These are phyloP conservation scores for Hexamita inflata DNA, from an alignment of 208 protist species.

Conservation along the genomic window DNA sequence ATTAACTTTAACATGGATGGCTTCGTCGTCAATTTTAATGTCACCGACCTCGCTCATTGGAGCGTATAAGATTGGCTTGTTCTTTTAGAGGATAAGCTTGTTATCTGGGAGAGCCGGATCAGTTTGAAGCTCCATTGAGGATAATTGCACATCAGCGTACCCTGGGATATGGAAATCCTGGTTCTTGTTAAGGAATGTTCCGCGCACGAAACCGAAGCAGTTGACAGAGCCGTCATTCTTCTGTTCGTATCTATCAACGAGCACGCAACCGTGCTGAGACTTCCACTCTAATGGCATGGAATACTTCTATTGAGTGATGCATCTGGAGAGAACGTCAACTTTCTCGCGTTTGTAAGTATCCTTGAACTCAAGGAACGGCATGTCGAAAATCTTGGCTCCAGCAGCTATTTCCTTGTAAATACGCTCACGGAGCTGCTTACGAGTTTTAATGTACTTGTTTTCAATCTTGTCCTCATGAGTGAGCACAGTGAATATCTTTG, in stretches of 20 bases:
- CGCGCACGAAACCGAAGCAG: constrained; percentile 16
- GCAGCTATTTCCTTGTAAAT: constrained; percentile 5
- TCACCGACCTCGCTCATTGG: not conserved
- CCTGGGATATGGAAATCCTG: constrained; percentile 16
- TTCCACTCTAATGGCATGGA: not conserved
- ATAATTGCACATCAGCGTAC: not conserved
- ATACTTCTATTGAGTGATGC: not conserved
- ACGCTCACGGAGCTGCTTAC: not conserved
- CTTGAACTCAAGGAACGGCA: not conserved
- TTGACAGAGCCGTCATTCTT: not conserved
- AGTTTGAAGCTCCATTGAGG: not conserved
- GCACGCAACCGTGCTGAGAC: not conserved
- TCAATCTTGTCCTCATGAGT: not conserved
- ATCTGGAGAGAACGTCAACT: not conserved
- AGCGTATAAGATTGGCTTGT: not conserved
- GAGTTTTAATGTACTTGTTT: not conserved
- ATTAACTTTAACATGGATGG: not conserved
- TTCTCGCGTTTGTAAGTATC: not conserved
- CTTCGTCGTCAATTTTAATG: not conserved
- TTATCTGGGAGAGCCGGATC: not conserved
- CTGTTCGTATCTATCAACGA: constrained; percentile 5
- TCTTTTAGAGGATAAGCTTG: not conserved
- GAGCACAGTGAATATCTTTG: constrained; percentile 4
- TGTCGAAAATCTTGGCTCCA: not conserved
- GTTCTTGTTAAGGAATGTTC: not conserved